Conservation (phyloP, 495 filamentous ascomycete species). For the Astrothelium subdiscretum region DNA sequence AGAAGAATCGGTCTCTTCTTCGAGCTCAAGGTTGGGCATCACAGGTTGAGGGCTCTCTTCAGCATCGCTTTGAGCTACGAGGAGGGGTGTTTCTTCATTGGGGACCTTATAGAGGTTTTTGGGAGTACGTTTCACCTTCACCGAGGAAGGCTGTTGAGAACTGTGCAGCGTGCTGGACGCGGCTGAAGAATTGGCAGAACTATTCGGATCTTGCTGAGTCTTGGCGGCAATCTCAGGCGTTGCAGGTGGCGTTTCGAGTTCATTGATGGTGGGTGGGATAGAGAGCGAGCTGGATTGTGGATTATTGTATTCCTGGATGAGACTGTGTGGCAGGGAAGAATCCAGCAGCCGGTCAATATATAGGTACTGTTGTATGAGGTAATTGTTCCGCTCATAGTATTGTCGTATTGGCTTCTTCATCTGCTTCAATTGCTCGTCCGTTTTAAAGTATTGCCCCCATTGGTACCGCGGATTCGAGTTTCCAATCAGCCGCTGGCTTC, state of each 20-base stretch:
- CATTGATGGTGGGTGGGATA: constrained; percentile 15
- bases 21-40: constrained; percentile 31
- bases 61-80: constrained; percentile 25
- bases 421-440: constrained; percentile 47
- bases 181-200: neutral
- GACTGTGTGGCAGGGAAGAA: constrained; percentile 71
- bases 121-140: constrained; percentile 65
- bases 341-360: constrained; percentile 88
- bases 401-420: constrained; percentile 58
- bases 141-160: constrained; percentile 9
- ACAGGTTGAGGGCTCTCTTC: constrained; percentile 8
- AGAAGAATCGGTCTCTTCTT: constrained; percentile 50
- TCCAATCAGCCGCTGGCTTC: constrained; percentile 66
- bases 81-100: constrained; percentile 54
- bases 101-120: constrained; percentile 69
- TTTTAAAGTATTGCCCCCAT: constrained; percentile 67
- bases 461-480: constrained; percentile 63
- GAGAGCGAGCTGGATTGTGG: constrained; percentile 29
- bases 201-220: neutral
- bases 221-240: constrained; percentile 11
- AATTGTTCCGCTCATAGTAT: constrained; percentile 79
- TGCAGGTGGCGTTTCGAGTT: constrained; percentile 6
- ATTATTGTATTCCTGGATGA: constrained; percentile 75
- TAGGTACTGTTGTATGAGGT: constrained; percentile 71
- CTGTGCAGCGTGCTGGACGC: neutral